These are phyloP conservation scores for Cutaneotrichosporon sp. DNA, from an alignment of 1,284 basidiomycete species.

Conservation along the genomic window DNA sequence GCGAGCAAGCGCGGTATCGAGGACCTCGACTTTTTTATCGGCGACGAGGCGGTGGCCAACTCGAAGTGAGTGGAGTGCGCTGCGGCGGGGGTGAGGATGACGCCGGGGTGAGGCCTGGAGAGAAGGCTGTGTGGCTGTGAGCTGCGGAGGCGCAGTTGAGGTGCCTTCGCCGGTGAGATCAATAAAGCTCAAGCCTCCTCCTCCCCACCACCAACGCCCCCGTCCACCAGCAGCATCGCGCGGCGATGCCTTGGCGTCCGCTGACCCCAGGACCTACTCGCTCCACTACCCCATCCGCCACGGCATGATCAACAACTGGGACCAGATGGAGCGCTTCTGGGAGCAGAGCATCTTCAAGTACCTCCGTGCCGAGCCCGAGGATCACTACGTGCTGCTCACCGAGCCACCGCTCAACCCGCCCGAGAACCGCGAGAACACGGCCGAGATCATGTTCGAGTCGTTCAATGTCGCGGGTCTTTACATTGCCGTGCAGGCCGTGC, in stretches of 20 bases:
- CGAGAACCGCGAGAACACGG: slow-evolving; percentile 98
- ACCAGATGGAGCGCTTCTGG: slow-evolving; percentile 99
- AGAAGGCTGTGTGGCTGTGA: neutral
- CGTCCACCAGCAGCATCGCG: neutral
- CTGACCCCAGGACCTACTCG: slow-evolving; percentile 69
- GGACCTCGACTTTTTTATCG: slow-evolving; percentile 99
- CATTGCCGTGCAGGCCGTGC: slow-evolving; percentile 97
- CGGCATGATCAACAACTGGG: slow-evolving; percentile 99
- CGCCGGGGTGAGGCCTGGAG: too few relatives aligned
- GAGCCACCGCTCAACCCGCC: slow-evolving; percentile 98
- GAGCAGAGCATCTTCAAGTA: slow-evolving; percentile 99
- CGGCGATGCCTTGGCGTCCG: neutral
- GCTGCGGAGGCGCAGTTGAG: neutral
- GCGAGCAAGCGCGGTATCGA: slow-evolving; percentile 97
- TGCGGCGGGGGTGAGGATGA: too few relatives aligned
- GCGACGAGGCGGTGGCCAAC: slow-evolving; percentile 95
- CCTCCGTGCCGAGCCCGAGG: slow-evolving; percentile 95
- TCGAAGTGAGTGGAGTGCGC: slow-evolving; percentile 62
- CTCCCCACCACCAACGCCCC: too few relatives aligned
- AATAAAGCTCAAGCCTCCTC: neutral
- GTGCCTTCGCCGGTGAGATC: neutral
- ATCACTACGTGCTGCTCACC: slow-evolving; percentile 97
- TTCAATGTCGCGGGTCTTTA: slow-evolving; percentile 92
- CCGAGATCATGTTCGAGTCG: slow-evolving; percentile 99
- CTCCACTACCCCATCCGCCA: slow-evolving; percentile 97